These are phyloP conservation scores for Juncus effusus DNA, from an alignment of 176 grass and related monocot genomes.

Conservation along the genomic window DNA sequence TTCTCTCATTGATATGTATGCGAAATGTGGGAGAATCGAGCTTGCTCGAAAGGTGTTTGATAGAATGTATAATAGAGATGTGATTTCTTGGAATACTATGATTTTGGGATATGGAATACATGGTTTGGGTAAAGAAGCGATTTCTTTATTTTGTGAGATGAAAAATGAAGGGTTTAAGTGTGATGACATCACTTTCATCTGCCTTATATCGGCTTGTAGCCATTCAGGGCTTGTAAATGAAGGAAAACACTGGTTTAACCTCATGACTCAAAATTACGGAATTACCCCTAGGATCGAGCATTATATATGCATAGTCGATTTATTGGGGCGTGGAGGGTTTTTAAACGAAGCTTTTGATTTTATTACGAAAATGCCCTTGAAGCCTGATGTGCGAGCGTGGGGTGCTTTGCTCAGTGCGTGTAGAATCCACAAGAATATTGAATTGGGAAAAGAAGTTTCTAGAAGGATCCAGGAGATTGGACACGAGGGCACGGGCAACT, in stretches of 20 bases:
- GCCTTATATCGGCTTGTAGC: conserved; percentile 74
- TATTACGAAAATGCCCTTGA: conserved; percentile 64
- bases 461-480: conserved; percentile 68
- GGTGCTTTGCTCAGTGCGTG: conserved; percentile 75
- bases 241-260: conserved; percentile 67
- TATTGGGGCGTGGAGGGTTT: conserved; percentile 73
- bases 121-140: conserved; percentile 59
- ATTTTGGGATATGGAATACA: conserved; percentile 79
- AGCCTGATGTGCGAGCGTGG: conserved; percentile 74
- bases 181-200: conserved; percentile 81
- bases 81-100: conserved; percentile 84
- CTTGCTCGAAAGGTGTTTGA: conserved; percentile 69
- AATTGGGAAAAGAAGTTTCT: conserved; percentile 61
- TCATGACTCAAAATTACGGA: conserved; percentile 42
- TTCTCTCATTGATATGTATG: conserved; percentile 86
- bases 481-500: conserved; percentile 69
- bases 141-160: conserved; percentile 60
- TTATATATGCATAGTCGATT: conserved; percentile 79
- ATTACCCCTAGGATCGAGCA: conserved; percentile 77
- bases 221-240: conserved; percentile 77
- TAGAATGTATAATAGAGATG: conserved; percentile 47
- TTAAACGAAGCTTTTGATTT: conserved; percentile 67
- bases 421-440: conserved; percentile 69
- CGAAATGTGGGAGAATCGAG: conserved; percentile 82
- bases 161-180: conserved; percentile 46